Evolutionary conservation across 2,329 filamentous ascomycete genomes (phyloP), one percentile per base, ranked within the genome.

Genomic region (Aspergillus quadricinctus): DNA sequence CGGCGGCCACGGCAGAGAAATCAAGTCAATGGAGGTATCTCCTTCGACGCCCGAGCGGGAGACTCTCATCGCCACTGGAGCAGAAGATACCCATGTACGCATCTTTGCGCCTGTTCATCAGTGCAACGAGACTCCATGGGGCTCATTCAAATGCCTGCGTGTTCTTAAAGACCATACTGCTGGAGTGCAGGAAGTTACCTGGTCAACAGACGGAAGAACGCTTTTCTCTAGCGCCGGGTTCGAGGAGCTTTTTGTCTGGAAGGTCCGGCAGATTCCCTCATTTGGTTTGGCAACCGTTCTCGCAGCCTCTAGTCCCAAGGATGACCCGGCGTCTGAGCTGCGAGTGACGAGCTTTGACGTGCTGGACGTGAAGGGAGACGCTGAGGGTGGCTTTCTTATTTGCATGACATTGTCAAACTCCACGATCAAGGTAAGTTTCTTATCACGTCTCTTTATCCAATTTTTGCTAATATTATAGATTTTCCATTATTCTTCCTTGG

Each of bases 211-310:
- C 49, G 83, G 87, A 2, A 72, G 78, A 1, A 88, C 88, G 64
- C 82, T 99, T 2, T 89, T 97, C 69, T 96, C 90, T 61, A 92
- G 90, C 65, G 91, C 85, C 5, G 94, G 92, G 0, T 87, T 86
- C 58, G 93, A 97, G 70, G 93, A 99, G 72, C 88, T 97, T 61
- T 93, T 88, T 64, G 82, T 92, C 10, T 99, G 94, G 93, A 81
- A 83, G 43, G 72, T 93, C 35, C 78, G 77, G 49, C 67, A 68
- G 10, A 70, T 89, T 6, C 78, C 85, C 27, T 77, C 79, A 1
- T 74, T 83, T 55, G 77, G 75, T 3, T 64, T 84, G 9, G 81
- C 83, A 0, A 75, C 82, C 1, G 73, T 82, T 0, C 80, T 82
- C 59, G 77, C 83, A 59, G 78, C 77, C 2, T 67, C 71, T 11